These are phyloP conservation scores for Medicago lupulina DNA, from an alignment of 306 rosid genomes.

Conservation along the genomic window DNA sequence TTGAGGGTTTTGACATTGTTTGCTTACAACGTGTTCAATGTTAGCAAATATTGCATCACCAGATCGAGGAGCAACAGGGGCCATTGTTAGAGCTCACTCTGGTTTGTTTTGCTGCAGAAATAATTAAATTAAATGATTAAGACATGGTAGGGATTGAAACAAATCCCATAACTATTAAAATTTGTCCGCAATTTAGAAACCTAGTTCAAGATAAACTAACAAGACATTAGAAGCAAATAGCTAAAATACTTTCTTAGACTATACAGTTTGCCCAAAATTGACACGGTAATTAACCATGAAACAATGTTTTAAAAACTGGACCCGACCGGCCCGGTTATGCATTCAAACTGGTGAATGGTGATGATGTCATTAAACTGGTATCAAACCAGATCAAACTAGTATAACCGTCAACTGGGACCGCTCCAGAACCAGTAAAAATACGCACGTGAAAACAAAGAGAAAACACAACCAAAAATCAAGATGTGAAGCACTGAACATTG, in stretches of 20 bases:
- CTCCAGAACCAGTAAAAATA: too few species aligned
- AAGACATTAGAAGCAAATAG: not conserved
- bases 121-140: not conserved
- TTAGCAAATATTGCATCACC: slow-evolving; percentile 95
- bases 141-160: not conserved
- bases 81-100: slow-evolving; percentile 60
- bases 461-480: too few species aligned
- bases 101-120: slow-evolving; percentile 28
- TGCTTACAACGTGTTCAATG: slow-evolving; percentile 73
- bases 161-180: not conserved
- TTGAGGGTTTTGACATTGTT: not conserved
- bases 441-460: too few species aligned
- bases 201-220: not conserved
- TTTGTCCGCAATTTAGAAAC: not conserved
- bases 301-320: not conserved
- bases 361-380: too few species aligned
- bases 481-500: too few species aligned
- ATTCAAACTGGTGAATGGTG: too few species aligned
- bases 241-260: not conserved
- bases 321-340: too few species aligned
- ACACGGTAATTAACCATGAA: not conserved
- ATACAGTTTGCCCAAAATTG: slow-evolving; percentile 5
- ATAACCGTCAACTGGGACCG: too few species aligned
- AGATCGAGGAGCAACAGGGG: slow-evolving; percentile 89
- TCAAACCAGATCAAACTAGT: too few species aligned